Conservation (phyloP, 2,329 filamentous ascomycete genomes). For the Aspergillus ochraceoroseus region DNA sequence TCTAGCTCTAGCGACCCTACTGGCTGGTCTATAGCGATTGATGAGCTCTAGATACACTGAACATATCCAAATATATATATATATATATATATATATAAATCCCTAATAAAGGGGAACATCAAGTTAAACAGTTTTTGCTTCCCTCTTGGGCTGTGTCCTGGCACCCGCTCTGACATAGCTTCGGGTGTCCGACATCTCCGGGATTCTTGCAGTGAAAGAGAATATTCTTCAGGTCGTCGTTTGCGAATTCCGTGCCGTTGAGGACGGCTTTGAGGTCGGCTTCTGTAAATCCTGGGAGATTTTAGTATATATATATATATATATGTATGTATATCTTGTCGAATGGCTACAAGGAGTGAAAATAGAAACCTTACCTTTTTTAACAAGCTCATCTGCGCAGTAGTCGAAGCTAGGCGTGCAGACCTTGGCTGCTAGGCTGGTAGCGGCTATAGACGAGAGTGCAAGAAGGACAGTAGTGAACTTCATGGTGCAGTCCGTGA, state of each 20-base stretch:
- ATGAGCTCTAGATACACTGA: too few species aligned
- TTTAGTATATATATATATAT: neutral
- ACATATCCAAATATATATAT: too few species aligned
- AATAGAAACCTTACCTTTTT: constrained; percentile 25
- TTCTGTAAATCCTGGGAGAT: constrained; percentile 27
- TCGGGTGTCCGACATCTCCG: constrained; percentile 30
- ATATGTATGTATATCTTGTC: too few species aligned
- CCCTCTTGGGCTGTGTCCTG: constrained; percentile 25
- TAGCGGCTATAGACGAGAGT: constrained; percentile 19
- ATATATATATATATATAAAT: neutral
- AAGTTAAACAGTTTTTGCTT: constrained; percentile 23
- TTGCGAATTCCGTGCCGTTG: constrained; percentile 27
- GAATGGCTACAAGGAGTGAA: too few species aligned
- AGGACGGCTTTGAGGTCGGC: constrained; percentile 26
- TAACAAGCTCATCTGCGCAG: constrained; percentile 28
- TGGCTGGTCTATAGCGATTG: too few species aligned
- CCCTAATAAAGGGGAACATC: neutral
- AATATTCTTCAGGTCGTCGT: constrained; percentile 27
- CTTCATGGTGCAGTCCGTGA: constrained; percentile 25
- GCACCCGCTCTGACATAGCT: constrained; percentile 31
- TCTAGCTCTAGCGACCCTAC: too few species aligned
- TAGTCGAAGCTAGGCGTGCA: constrained; percentile 38
- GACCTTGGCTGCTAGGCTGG: constrained; percentile 27
- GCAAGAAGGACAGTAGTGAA: constrained; percentile 22
- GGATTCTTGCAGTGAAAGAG: constrained; percentile 37